Evolutionary conservation across 208 protist species (phyloP).

Genomic region (Leishmania tropica): DNA sequence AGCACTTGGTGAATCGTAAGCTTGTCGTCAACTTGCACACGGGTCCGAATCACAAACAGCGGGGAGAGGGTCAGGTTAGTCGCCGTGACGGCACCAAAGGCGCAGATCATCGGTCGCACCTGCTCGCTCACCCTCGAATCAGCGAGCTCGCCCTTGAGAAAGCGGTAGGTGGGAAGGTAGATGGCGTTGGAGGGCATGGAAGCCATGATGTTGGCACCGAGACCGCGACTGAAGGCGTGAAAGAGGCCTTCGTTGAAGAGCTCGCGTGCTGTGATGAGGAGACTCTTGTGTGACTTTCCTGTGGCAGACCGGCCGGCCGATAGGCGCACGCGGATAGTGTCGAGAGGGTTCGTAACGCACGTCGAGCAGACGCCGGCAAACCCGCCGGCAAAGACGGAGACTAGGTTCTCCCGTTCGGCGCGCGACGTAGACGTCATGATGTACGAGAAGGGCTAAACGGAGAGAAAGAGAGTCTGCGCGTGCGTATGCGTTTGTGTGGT

Average conservation of each 20-base stretch:
- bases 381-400: conserved; percentile 77
- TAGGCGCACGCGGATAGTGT: conserved; percentile 88
- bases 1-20: conserved; percentile 81
- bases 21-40: conserved; percentile 82
- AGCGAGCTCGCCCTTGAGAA: conserved; percentile 62
- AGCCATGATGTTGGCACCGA: conserved; percentile 87
- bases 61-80: conserved; percentile 81
- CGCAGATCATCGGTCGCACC: conserved; percentile 55
- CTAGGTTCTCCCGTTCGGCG: conserved; percentile 48
- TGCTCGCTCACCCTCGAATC: conserved; percentile 51
- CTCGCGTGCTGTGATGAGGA: conserved; percentile 60
- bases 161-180: conserved; percentile 85
- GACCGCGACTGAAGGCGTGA: conserved; percentile 80
- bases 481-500: not conserved
- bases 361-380: conserved; percentile 91
- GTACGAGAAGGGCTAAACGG: not conserved
- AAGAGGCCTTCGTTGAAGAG: conserved; percentile 69
- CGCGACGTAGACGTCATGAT: conserved; percentile 22
- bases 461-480: not conserved
- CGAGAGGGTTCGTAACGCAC: conserved; percentile 87
- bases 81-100: conserved; percentile 73
- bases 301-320: conserved; percentile 70
- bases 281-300: conserved; percentile 81
- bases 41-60: conserved; percentile 88
- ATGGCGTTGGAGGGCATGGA: conserved; percentile 90